Base-by-base conservation (phyloP, 768 basidiomycete species). In the Kwoniella mangroviensis region DNA sequence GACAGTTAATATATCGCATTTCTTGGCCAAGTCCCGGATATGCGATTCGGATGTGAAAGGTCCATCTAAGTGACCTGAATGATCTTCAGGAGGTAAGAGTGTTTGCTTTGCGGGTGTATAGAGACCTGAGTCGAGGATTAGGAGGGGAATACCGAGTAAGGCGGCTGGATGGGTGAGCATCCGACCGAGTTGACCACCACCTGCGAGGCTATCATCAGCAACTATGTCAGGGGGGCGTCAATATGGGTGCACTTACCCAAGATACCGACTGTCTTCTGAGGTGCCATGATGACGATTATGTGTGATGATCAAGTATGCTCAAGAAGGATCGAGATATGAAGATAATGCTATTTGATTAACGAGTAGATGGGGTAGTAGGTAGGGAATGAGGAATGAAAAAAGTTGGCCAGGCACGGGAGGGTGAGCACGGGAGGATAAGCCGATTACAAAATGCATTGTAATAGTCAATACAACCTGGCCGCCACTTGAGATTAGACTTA, bases 171-270 rank as follows among this genome's bases (percentile, higher is more conserved):
- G 90, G 4, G 91, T 92, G 15, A 99, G 88, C 97, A 99, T 99
- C 24, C 96, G 93, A 26, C 96, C 96, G 26, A 99, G 89, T 84
- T 98, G 96, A 72, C 96, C 95, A 45, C 97, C 97, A 72, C 96
- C 96, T 13, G 57, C 22, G 3, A 15, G 9, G 1, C 24, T 54
- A 9, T 15, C n/a, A 17, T 19, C 15, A 19, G 41, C 53, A n/a
- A 59, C 15, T 9, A 68, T 12, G 2, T 51, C 28, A 4, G 10
- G 17, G 4, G 26, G 26, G 22, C 17, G 10, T 15, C 24, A 61
- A 1, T 45, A 13, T 10, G 42, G 45, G n/a, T n/a, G 41, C 64
- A 19, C 78, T 60, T 42, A 81, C 81, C 83, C 42, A 83, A 77
- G 69, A 83, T 82, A 19, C 83, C 83, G 22, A 83, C 83, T 3